A percentile compares a stretch with the other conserved stretches of the same genome.
phyloP scores from a whole-genome alignment of 75 land plant genomes.

The Sequoia sempervirens region DNA sequence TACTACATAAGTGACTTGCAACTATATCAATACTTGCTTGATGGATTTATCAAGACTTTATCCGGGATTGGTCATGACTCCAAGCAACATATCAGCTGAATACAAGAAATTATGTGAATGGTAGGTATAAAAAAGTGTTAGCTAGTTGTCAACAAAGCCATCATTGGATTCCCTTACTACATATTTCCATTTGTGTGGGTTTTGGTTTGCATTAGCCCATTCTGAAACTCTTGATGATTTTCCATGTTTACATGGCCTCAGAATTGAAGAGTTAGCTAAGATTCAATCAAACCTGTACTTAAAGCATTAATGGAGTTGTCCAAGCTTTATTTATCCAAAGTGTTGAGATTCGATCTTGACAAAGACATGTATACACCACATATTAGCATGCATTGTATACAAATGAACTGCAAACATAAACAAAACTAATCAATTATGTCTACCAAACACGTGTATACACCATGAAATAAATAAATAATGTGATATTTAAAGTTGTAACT shows the following conservation, averaged over 20 bases:
- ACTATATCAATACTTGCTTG: not conserved
- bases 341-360: too few species aligned
- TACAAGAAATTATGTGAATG: not conserved
- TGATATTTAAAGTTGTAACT: too few species aligned
- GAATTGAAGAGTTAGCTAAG: not conserved
- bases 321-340: too few species aligned
- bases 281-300: not conserved
- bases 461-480: too few species aligned
- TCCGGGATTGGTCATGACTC: not conserved
- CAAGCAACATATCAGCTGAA: not conserved
- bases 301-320: too few species aligned
- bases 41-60: not conserved
- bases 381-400: too few species aligned
- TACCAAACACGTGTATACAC: too few species aligned
- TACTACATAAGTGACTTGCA: not conserved
- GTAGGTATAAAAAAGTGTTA: too few species aligned
- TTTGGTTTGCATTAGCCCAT: not conserved
- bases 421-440: too few species aligned
- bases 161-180: not conserved
- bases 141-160: not conserved
- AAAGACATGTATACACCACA: too few species aligned
- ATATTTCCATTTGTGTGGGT: not conserved
- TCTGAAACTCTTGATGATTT: not conserved
- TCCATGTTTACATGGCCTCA: not conserved
- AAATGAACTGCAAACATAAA: too few species aligned